Percentiles rank a stretch among this genome's conserved stretches.
Evolutionary conservation across 805 yeast species (phyloP).

Genomic region (Ascoidea rubescens): DNA sequence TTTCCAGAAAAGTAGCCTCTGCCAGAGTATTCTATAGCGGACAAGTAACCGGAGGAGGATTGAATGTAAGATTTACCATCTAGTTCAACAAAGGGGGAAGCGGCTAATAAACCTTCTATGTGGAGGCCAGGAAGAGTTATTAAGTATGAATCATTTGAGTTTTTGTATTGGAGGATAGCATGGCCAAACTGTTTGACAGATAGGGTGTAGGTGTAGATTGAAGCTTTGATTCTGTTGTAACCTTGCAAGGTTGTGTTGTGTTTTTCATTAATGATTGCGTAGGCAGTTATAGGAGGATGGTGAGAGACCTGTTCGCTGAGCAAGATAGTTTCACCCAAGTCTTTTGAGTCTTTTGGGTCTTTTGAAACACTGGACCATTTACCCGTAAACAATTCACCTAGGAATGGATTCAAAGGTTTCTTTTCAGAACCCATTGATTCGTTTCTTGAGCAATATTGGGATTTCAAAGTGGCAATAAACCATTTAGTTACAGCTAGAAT

Average conservation of each 20-base stretch:
- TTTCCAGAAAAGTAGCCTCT: constrained; percentile 94
- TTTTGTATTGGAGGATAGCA: constrained; percentile 55
- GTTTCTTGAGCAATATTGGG: constrained; percentile 87
- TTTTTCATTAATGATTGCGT: constrained; percentile 62
- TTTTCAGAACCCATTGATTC: constrained; percentile 92
- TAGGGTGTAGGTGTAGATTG: constrained; percentile 55
- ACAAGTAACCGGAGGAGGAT: constrained; percentile 61
- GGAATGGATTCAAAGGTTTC: constrained; percentile 91
- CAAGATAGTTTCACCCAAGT: constrained; percentile 62
- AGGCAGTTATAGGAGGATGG: constrained; percentile 97
- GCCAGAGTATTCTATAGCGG: constrained; percentile 72
- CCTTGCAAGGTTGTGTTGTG: constrained; percentile 67
- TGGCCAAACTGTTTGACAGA: constrained; percentile 90
- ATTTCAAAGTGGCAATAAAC: constrained; percentile 83
- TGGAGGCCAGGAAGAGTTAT: constrained; percentile 91
- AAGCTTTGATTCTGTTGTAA: constrained; percentile 78
- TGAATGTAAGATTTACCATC: constrained; percentile 83
- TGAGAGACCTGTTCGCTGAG: constrained; percentile 91
- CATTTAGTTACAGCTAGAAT: constrained; percentile 75
- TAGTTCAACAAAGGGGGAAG: constrained; percentile 88
- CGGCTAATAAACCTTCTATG: constrained; percentile 83
- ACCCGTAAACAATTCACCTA: constrained; percentile 90
- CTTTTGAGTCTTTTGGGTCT: constrained; percentile 17
- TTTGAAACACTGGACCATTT: constrained; percentile 52
- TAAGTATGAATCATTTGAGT: constrained; percentile 47